phyloP scores from a whole-genome alignment of 139 green algal genomes.

The Chlamydomonas incerta region DNA sequence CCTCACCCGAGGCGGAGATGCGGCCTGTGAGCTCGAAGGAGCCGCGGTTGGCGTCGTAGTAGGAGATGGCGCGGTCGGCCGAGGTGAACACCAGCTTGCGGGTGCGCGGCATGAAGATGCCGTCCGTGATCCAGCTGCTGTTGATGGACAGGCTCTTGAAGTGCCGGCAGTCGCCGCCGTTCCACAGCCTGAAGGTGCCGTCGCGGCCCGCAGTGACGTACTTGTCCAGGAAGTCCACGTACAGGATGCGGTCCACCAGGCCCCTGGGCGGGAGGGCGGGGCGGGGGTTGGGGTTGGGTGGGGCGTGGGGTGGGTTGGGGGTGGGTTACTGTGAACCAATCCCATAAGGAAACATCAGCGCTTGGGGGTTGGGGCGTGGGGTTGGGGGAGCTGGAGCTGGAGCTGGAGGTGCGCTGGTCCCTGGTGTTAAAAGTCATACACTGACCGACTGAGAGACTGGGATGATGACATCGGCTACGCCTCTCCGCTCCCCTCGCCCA shows the following conservation, averaged over 20 bases:
- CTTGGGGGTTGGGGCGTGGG: too few relatives aligned
- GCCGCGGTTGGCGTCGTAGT: constrained; percentile 80
- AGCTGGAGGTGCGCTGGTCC: too few relatives aligned
- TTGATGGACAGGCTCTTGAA: constrained; percentile 70
- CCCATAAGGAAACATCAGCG: too few relatives aligned
- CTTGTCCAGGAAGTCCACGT: constrained; percentile 71
- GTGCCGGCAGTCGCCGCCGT: constrained; percentile 70
- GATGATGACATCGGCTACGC: too few relatives aligned
- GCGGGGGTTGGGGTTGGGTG: background rate
- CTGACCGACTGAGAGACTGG: too few relatives aligned
- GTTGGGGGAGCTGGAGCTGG: too few relatives aligned
- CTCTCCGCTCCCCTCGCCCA: too few relatives aligned
- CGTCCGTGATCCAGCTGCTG: constrained; percentile 79
- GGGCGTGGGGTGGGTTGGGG: background rate
- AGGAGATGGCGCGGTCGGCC: constrained; percentile 79
- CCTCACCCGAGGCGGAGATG: constrained; percentile 62
- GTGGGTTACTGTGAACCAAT: too few relatives aligned
- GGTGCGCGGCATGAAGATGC: constrained; percentile 64
- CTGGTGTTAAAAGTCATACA: too few relatives aligned
- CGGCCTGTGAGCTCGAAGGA: constrained; percentile 75
- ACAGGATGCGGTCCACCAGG: constrained; percentile 64
- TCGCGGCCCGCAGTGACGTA: constrained; percentile 82
- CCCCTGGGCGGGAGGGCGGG: constrained; percentile 46
- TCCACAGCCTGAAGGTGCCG: constrained; percentile 83
- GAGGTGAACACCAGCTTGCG: constrained; percentile 77